Evolutionary conservation across 208 protist species (phyloP).

Genomic region (Porcisia hertigi): DNA sequence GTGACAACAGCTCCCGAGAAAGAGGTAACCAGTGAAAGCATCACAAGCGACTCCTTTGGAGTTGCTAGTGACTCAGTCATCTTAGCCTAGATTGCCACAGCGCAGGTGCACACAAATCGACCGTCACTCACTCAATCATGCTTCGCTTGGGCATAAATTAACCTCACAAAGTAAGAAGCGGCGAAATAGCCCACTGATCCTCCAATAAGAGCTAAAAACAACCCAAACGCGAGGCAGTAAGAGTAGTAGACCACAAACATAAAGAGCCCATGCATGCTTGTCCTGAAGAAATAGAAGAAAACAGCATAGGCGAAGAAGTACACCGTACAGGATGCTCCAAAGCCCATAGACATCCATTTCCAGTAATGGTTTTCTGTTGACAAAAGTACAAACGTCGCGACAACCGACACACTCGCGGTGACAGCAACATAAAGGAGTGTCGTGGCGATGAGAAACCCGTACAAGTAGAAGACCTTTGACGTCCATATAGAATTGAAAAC

Average conservation of each 20-base stretch:
- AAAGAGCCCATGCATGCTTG: constrained; percentile 6
- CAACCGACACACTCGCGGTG: constrained; percentile 87
- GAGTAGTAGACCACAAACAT: constrained; percentile 34
- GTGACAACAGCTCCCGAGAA: constrained; percentile 12
- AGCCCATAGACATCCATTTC: constrained; percentile 93
- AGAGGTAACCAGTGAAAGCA: not conserved
- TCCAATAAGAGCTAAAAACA: constrained; percentile 42
- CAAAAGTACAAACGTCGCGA: constrained; percentile 93
- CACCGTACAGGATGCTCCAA: constrained; percentile 67
- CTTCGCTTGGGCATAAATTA: constrained; percentile 58
- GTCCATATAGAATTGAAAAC: constrained; percentile 95
- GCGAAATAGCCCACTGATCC: constrained; percentile 43
- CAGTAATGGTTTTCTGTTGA: constrained; percentile 93
- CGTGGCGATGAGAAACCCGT: constrained; percentile 94
- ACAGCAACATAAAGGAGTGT: constrained; percentile 91
- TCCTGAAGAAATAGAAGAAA: constrained; percentile 26
- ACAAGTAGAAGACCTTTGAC: constrained; percentile 98
- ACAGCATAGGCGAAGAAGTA: constrained; percentile 93
- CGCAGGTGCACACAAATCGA: not conserved
- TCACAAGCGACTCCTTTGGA: not conserved
- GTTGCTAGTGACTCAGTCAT: not conserved
- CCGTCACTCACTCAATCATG: constrained; percentile 25
- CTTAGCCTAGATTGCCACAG: not conserved
- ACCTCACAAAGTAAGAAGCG: constrained; percentile 45
- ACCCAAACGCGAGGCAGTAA: constrained; percentile 10